Percentiles rank a stretch among this genome's conserved stretches.
Evolutionary conservation across 805 yeast genomes (phyloP).

Genomic region (Suhomyces kilbournensis): DNA sequence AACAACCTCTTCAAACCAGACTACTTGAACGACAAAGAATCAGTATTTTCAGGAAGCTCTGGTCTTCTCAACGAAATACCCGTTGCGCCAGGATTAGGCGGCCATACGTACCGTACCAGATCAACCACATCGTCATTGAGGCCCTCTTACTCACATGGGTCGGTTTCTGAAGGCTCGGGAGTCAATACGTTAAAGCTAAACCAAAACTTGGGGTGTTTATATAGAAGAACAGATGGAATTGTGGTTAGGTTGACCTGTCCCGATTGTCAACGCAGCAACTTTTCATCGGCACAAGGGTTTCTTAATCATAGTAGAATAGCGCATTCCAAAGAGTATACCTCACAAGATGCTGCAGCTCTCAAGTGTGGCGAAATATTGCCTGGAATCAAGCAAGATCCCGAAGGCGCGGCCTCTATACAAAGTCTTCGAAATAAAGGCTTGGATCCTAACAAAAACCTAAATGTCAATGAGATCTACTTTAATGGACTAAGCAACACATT

Average conservation of each 20-base stretch:
- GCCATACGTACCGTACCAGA: conserved; percentile 43
- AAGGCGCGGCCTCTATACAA: conserved; percentile 41
- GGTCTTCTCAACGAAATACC: not conserved
- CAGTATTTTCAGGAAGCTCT: not conserved
- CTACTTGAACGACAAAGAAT: conserved; percentile 4
- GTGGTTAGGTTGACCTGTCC: conserved; percentile 67
- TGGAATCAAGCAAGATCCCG: conserved; percentile 54
- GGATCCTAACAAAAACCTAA: conserved; percentile 44
- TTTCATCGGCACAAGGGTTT: conserved; percentile 78
- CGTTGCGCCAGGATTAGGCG: conserved; percentile 6
- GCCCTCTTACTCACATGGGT: conserved; percentile 2
- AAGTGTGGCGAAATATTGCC: conserved; percentile 58
- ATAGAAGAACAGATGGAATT: conserved; percentile 67
- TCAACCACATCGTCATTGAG: conserved; percentile 50
- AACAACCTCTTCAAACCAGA: conserved; percentile 8
- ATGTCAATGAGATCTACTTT: conserved; percentile 34
- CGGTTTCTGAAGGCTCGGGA: not conserved
- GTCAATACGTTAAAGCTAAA: conserved; percentile 2
- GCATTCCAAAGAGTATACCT: conserved; percentile 65
- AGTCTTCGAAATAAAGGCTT: conserved; percentile 32
- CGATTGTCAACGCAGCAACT: conserved; percentile 63
- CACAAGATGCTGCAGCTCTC: conserved; percentile 73
- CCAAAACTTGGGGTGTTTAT: conserved; percentile 47
- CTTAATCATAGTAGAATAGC: conserved; percentile 74
- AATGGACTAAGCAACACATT: conserved; percentile 28